Evolutionary conservation across 192 early-diverging fungal species (phyloP), one percentile per base, ranked within the genome.

Genomic region (Linderina pennispora): DNA sequence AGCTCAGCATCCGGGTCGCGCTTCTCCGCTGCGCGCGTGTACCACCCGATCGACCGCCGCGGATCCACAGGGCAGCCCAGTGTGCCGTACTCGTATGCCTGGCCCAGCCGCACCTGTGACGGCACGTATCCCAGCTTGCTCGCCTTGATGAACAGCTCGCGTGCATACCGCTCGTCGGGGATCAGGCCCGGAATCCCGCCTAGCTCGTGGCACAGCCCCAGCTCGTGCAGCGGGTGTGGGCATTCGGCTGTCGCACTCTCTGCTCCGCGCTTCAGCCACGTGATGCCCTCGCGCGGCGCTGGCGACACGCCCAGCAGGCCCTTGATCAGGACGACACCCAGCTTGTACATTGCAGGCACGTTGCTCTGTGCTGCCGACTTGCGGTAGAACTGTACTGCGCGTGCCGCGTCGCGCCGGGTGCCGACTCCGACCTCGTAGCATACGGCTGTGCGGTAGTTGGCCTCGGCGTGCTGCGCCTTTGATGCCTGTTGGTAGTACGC

Each of bases 351-450:
- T 19, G 90, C 92, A 0, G 91, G 84, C 10, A 92, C 87, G 41
- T 97, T 92, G 36, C 89, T 85, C 39, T 93, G 61, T 9, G 84
- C 81, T 1, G 93, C 94, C 0, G 92, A 87, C 70, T 97, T 95
- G 45, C 90, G 77, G 63, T 91, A 98, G 52, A 89, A 97, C 61
- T 94, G 89, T 24, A 91, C 74, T 0, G 94, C 84, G 8, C 88
- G 80, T 20, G 74, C 61, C 15, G 80, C 71, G 55, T 97, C 92
- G 7, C 83, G 68, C 41, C 90, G 89, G 13, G 90, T 92, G 31
- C 97, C 97, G n/a, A 87, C 83, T 19, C 93, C 94, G 18, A 87
- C 68, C 58, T 99, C 97, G 66, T 97, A 94, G 70, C 94, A 99
- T 8, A 95, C 92, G 4, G 89, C 97, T 1, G 87, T 85, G 49